A percentile compares a stretch with the other conserved stretches of the same genome.
phyloP scores from a whole-genome alignment of 1,139 yeast genomes.

The Nakaseomyces nivariensis region DNA sequence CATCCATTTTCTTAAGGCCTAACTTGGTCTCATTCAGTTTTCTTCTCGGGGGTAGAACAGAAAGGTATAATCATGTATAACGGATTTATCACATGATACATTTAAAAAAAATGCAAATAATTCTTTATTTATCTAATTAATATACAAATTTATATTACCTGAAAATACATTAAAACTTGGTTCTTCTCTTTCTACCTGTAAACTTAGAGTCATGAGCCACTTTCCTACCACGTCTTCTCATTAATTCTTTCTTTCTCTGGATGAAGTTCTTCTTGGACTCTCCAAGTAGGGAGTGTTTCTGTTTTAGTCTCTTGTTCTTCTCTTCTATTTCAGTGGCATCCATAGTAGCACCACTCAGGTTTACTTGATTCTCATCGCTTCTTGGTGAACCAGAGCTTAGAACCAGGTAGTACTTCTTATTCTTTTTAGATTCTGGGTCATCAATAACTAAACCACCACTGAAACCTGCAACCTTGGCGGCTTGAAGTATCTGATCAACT shows the following conservation, averaged over 20 bases:
- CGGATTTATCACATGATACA: neutral
- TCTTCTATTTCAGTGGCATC: conserved; percentile 45
- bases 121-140: too few species aligned
- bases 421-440: conserved; percentile 85
- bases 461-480: conserved; percentile 92
- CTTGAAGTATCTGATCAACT: conserved; percentile 61
- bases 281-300: neutral
- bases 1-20: too few species aligned
- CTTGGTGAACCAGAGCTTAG: conserved; percentile 72
- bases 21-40: too few species aligned
- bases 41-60: too few species aligned
- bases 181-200: conserved; percentile 88
- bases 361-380: conserved; percentile 30
- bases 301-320: conserved; percentile 34
- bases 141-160: too few species aligned
- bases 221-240: conserved; percentile 81
- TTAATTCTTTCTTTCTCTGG: conserved; percentile 82
- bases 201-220: conserved; percentile 88
- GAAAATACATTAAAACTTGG: conserved; percentile 51
- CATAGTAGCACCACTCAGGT: conserved; percentile 71
- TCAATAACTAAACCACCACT: conserved; percentile 93
- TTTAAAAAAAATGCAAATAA: too few species aligned
- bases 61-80: too few species aligned
- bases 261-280: conserved; percentile 79
- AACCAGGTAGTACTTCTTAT: conserved; percentile 83